A percentile compares a stretch with the other conserved stretches of the same genome.
These are phyloP conservation scores for Grosmannia clavigera DNA, from an alignment of 2,329 filamentous ascomycete species.

Conservation along the genomic window DNA sequence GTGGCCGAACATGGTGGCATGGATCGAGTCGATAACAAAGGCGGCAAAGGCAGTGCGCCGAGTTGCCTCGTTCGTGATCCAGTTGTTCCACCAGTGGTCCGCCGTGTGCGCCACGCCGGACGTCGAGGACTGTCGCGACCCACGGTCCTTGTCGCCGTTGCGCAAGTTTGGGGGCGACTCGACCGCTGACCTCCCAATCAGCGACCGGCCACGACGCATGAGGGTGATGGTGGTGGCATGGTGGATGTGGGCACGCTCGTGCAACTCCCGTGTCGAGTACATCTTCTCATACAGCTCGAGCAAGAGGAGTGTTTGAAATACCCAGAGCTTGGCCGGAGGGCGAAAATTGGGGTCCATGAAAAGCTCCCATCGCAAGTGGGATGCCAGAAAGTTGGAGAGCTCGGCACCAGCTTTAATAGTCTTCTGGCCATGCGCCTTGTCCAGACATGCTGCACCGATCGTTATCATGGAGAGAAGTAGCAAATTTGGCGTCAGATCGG, in stretches of 20 bases:
- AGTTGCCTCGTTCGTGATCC: slow-evolving; percentile 91
- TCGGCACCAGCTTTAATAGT: slow-evolving; percentile 67
- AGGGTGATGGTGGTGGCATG: slow-evolving; percentile 90
- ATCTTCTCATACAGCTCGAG: slow-evolving; percentile 96
- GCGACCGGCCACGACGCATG: slow-evolving; percentile 84
- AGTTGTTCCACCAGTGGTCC: slow-evolving; percentile 90
- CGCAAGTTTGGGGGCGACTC: slow-evolving; percentile 71
- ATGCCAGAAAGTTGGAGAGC: slow-evolving; percentile 79
- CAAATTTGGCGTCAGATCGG: slow-evolving; percentile 74
- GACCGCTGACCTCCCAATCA: slow-evolving; percentile 73
- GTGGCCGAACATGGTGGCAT: slow-evolving; percentile 96
- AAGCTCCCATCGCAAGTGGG: slow-evolving; percentile 90
- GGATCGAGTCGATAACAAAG: slow-evolving; percentile 89
- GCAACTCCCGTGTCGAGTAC: slow-evolving; percentile 82
- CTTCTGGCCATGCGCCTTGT: slow-evolving; percentile 65
- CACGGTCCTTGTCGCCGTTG: slow-evolving; percentile 48
- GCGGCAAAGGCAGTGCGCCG: slow-evolving; percentile 83
- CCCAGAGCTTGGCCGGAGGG: slow-evolving; percentile 88
- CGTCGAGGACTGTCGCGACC: slow-evolving; percentile 48
- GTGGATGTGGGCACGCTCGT: slow-evolving; percentile 92
- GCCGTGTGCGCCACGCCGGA: slow-evolving; percentile 54
- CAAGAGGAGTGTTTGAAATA: slow-evolving; percentile 82
- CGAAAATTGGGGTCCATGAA: slow-evolving; percentile 86
- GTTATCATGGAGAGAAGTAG: slow-evolving; percentile 82
- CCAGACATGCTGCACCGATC: slow-evolving; percentile 80